Conservation (phyloP, 2,329 filamentous ascomycete species). For the Chalara sp. region DNA sequence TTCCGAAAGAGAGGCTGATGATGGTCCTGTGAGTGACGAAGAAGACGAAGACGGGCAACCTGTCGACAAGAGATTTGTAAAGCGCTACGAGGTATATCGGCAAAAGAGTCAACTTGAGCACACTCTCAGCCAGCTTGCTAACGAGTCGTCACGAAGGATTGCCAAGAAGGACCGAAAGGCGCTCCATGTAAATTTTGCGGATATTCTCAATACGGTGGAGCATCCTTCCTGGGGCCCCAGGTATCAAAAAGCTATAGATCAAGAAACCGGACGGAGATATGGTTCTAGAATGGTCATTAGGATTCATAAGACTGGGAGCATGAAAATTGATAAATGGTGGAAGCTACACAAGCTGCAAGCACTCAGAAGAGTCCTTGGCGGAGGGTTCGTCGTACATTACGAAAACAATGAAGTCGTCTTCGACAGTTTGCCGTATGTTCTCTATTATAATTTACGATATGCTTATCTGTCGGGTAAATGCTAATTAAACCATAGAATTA, state of each 20-base stretch:
- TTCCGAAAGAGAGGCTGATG: constrained; percentile 37
- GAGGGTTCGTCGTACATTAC: constrained; percentile 57
- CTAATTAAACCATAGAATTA: background rate
- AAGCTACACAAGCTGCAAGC: constrained; percentile 59
- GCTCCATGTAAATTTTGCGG: constrained; percentile 59
- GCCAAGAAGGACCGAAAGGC: constrained; percentile 61
- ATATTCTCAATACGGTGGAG: constrained; percentile 60
- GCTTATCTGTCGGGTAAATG: background rate
- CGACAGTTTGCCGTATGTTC: constrained; percentile 43
- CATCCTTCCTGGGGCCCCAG: constrained; percentile 60
- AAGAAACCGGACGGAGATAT: constrained; percentile 51
- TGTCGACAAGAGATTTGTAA: constrained; percentile 39
- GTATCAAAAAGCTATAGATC: constrained; percentile 57
- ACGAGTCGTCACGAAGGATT: constrained; percentile 52
- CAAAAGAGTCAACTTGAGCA: constrained; percentile 54
- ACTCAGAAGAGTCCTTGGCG: constrained; percentile 52
- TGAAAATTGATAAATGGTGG: constrained; percentile 69
- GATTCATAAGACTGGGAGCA: constrained; percentile 49
- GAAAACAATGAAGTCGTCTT: constrained; percentile 54
- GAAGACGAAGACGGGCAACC: constrained; percentile 29
- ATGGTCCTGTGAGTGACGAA: constrained; percentile 36
- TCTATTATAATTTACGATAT: background rate
- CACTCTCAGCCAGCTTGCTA: constrained; percentile 52
- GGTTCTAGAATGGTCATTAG: constrained; percentile 56
- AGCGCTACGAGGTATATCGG: constrained; percentile 62